Conservation (phyloP, 108 stramenopile species). For the Phaeodactylum tricornutum region DNA sequence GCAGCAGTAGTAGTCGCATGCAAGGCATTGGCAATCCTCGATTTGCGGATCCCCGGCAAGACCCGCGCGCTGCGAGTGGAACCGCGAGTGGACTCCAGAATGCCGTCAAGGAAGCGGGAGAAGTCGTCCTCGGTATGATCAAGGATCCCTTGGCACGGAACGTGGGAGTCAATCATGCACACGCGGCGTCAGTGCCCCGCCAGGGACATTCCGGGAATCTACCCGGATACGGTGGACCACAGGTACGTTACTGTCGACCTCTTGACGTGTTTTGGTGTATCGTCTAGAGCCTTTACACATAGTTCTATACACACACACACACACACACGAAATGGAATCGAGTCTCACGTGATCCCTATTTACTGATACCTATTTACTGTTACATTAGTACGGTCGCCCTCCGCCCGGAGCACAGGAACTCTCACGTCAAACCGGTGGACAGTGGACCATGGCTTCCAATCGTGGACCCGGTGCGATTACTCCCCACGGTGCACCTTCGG, state of each 20-base stretch:
- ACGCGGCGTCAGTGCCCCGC: slow-evolving; percentile 10
- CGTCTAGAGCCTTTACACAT: no score
- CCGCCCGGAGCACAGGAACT: slow-evolving; percentile 70
- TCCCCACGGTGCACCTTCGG: slow-evolving; percentile 10
- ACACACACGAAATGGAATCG: no score
- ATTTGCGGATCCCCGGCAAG: slow-evolving; percentile 75
- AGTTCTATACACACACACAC: no score
- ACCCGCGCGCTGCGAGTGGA: slow-evolving; percentile 1
- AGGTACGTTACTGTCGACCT: slow-evolving; percentile 3
- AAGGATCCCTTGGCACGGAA: slow-evolving; percentile 81
- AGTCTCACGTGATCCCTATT: no score
- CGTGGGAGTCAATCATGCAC: slow-evolving; percentile 10
- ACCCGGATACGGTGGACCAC: slow-evolving; percentile 4
- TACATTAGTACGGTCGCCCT: slow-evolving; percentile 22
- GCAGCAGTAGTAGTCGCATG: slow-evolving; percentile 36
- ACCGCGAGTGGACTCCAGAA: slow-evolving; percentile 19
- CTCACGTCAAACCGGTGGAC: slow-evolving; percentile 59
- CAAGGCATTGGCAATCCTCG: slow-evolving; percentile 88
- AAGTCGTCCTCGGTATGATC: slow-evolving; percentile 70
- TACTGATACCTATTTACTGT: no score
- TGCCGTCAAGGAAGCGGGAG: slow-evolving; percentile 45
- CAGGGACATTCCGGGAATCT: slow-evolving; percentile 17
- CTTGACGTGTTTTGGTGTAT: no score
- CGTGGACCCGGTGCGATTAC: slow-evolving; percentile 64
- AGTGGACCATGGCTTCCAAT: slow-evolving; percentile 88